Evolutionary conservation across 805 yeast species (phyloP).

Genomic region (Yamadazyma endophytica): DNA sequence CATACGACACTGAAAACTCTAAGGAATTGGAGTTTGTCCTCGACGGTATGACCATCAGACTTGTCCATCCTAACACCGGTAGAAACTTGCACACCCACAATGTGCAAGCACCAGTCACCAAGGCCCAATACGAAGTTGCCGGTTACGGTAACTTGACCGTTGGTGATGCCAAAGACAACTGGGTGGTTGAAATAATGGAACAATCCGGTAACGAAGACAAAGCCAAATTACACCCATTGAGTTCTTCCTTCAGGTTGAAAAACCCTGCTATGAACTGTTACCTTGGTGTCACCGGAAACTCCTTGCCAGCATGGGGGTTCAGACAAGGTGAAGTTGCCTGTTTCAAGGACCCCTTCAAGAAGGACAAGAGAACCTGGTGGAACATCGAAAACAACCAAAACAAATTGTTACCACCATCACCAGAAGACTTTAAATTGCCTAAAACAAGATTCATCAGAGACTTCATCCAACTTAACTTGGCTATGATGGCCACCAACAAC

Average conservation of each 20-base stretch:
- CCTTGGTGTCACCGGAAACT: conserved; percentile 74
- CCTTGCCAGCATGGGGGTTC: conserved; percentile 96
- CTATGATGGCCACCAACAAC: conserved; percentile 82
- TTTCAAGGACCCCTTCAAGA: conserved; percentile 55
- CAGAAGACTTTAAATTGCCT: conserved; percentile 62
- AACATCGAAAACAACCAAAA: conserved; percentile 71
- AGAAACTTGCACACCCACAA: conserved; percentile 72
- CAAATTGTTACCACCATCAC: conserved; percentile 53
- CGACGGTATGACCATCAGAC: conserved; percentile 60
- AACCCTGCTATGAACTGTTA: conserved; percentile 73
- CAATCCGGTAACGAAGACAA: conserved; percentile 54
- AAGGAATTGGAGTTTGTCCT: conserved; percentile 36
- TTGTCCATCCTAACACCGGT: conserved; percentile 58
- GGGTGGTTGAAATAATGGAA: conserved; percentile 68
- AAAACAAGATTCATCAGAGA: conserved; percentile 69
- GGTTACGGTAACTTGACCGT: conserved; percentile 63
- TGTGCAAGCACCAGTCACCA: conserved; percentile 58
- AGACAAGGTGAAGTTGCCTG: conserved; percentile 96
- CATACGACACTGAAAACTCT: conserved; percentile 28
- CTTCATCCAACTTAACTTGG: conserved; percentile 66
- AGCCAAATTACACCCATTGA: conserved; percentile 65
- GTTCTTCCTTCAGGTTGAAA: conserved; percentile 76
- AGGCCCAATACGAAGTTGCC: conserved; percentile 57
- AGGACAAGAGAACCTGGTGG: conserved; percentile 90
- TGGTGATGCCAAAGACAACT: conserved; percentile 74